Evolutionary conservation across 495 filamentous ascomycete species (phyloP), one percentile per base, ranked within the genome.

Genomic region (Chaetomidium leptoderma): DNA sequence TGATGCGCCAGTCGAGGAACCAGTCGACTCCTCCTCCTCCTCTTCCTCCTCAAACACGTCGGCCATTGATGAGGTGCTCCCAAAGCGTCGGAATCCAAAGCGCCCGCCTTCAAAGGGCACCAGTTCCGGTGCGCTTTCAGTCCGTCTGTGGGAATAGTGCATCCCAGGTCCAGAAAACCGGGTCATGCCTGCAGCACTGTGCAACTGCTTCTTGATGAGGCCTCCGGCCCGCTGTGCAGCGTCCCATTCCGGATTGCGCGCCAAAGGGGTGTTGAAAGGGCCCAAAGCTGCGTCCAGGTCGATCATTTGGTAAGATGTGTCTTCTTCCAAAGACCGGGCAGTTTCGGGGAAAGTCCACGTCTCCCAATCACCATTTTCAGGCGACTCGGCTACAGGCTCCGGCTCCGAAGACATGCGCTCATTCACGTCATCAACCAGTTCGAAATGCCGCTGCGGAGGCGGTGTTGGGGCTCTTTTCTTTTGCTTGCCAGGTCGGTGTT

Each of bases 31-130:
- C 6, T 70, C 67, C 56, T 96, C 89, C 61, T 95, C 91, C 61
- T 96, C 93, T 52, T 98, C 93, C 71, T 96, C 93, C 67, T 96
- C 91, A 59, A 96, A 95, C 6, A 96, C 93, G 71, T 97, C 93
- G 19, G 86, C 87, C 80, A 90, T 85, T 5, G 83, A 84, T 0
- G 83, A 86, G 63, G 79, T 85, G 67, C 79, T 86, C 45, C 76
- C 83, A 47, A 83, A 78, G 39, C 78, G 77, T 50, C 79, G 75
- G 56, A 83, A 74, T 13, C 80, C 79, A 37, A 87, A 79, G 44
- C 82, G 73, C 27, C 77, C 80, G 49, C 80, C 80, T 55, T 92
- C 91, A 62, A 96, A 90, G 7, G 91, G 85, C 42, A 84, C 84
- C 79, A 96, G 84, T 63, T 88, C 89, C 6, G 93, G 93, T 10